A percentile compares a stretch with the other conserved stretches of the same genome.
phyloP scores from a whole-genome alignment of 2,329 filamentous ascomycete species.

The Aspergillus sp. region DNA sequence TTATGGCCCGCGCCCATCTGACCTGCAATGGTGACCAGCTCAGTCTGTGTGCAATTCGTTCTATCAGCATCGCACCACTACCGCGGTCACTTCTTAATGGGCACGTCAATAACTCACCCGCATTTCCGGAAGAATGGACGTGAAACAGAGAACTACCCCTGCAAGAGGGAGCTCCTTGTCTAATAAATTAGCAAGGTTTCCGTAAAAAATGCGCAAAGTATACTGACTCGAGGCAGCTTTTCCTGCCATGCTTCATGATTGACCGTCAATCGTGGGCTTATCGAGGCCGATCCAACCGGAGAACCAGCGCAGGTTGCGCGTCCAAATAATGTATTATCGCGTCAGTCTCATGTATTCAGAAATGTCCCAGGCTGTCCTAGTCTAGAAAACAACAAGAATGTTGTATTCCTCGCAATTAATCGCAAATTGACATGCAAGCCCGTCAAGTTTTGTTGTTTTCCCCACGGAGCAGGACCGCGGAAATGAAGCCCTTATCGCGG shows the following conservation, averaged over 20 bases:
- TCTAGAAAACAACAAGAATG: background rate
- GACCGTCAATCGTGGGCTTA: constrained; percentile 10
- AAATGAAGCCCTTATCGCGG: constrained; percentile 19
- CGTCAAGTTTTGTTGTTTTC: background rate
- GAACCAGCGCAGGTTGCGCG: constrained; percentile 5
- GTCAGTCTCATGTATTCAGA: background rate
- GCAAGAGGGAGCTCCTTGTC: constrained; percentile 65
- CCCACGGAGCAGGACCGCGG: constrained; percentile 5
- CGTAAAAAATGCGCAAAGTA: background rate
- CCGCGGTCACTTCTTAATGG: background rate
- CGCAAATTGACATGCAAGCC: background rate
- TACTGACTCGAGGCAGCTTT: constrained; percentile 35
- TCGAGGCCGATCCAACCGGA: constrained; percentile 1
- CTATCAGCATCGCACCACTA: background rate
- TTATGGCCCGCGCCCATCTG: constrained; percentile 87
- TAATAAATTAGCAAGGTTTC: constrained; percentile 23
- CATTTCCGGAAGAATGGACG: constrained; percentile 75
- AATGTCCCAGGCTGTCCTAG: too few species aligned
- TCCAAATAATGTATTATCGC: background rate
- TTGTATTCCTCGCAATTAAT: background rate
- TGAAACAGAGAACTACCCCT: constrained; percentile 82
- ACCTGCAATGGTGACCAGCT: constrained; percentile 51
- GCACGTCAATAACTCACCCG: constrained; percentile 54
- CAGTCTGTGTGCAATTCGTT: constrained; percentile 29
- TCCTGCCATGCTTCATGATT: constrained; percentile 44